Percentiles rank a stretch among this genome's conserved stretches.
Evolutionary conservation across 2,329 filamentous ascomycete genomes (phyloP).

Genomic region (Xylariaceae sp.): DNA sequence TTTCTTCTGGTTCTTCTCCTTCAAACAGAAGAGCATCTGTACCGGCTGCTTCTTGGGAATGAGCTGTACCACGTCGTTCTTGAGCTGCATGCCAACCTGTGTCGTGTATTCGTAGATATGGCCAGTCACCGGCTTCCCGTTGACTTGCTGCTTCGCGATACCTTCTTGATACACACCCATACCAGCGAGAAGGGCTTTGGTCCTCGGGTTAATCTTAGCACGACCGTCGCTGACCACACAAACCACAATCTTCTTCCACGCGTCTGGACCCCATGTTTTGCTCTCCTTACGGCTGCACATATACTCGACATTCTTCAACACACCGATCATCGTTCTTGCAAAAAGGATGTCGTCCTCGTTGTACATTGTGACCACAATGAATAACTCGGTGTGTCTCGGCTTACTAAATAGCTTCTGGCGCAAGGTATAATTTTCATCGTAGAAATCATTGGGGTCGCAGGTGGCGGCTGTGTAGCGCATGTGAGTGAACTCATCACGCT

Average conservation of each 20-base stretch:
- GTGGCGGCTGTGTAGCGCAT: conserved; percentile 99
- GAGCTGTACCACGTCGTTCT: conserved; percentile 81
- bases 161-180: conserved; percentile 98
- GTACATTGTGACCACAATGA: conserved; percentile 98
- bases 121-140: conserved; percentile 90
- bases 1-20: conserved; percentile 99
- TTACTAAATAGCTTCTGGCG: conserved; percentile 85
- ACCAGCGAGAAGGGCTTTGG: conserved; percentile 81
- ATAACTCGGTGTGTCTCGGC: conserved; percentile 84
- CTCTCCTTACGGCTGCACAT: conserved; percentile 92
- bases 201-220: conserved; percentile 86
- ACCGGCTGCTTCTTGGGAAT: conserved; percentile 85
- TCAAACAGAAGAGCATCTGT: conserved; percentile 95
- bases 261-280: conserved; percentile 91
- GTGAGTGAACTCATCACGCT: conserved; percentile 86
- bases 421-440: conserved; percentile 82
- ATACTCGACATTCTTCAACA: conserved; percentile 97
- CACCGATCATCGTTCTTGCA: conserved; percentile 95
- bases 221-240: conserved; percentile 94
- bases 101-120: conserved; percentile 97
- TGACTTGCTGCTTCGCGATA: conserved; percentile 97
- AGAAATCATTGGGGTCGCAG: conserved; percentile 93
- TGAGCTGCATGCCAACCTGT: conserved; percentile 81
- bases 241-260: conserved; percentile 99
- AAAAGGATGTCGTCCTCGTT: conserved; percentile 98